A percentile compares a stretch with the other conserved stretches of the same genome.
Evolutionary conservation across 805 yeast genomes (phyloP).

Genomic region (Candida sanyiensis): DNA sequence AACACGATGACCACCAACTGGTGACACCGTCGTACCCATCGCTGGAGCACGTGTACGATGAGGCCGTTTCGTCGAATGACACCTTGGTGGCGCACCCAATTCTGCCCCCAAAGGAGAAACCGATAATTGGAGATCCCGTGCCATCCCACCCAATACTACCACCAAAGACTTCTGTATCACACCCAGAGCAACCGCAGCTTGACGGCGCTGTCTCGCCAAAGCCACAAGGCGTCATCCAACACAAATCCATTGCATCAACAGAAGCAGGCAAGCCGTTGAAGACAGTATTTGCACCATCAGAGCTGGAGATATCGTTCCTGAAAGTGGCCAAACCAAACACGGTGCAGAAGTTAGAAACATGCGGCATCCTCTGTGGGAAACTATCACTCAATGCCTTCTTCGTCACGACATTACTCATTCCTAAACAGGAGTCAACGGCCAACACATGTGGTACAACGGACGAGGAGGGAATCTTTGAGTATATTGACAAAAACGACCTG

Average conservation of each 20-base stretch:
- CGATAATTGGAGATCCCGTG: background rate
- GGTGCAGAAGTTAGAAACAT: slow-evolving; percentile 47
- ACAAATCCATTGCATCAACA: slow-evolving; percentile 38
- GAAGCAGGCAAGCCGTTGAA: slow-evolving; percentile 55
- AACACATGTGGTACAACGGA: slow-evolving; percentile 58
- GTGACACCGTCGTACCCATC: slow-evolving; percentile 18
- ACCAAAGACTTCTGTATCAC: too few species aligned
- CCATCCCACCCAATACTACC: slow-evolving; percentile 5
- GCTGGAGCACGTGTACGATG: slow-evolving; percentile 9
- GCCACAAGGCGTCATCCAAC: slow-evolving; percentile 19
- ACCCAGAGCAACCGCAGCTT: too few species aligned
- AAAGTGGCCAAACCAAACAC: slow-evolving; percentile 47
- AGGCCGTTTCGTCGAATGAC: slow-evolving; percentile 4
- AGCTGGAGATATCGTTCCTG: slow-evolving; percentile 39
- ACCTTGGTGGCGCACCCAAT: slow-evolving; percentile 8
- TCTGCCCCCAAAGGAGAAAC: slow-evolving; percentile 13
- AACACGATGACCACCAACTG: slow-evolving; percentile 4
- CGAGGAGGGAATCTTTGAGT: slow-evolving; percentile 53
- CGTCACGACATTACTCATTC: slow-evolving; percentile 55
- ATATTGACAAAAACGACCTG: slow-evolving; percentile 47
- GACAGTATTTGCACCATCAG: slow-evolving; percentile 43
- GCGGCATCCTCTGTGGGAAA: slow-evolving; percentile 62
- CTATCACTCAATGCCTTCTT: slow-evolving; percentile 57
- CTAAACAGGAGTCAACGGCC: slow-evolving; percentile 56
- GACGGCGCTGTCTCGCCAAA: background rate